phyloP scores from a whole-genome alignment of 495 filamentous ascomycete genomes.

The Penicillium bialowiezense region DNA sequence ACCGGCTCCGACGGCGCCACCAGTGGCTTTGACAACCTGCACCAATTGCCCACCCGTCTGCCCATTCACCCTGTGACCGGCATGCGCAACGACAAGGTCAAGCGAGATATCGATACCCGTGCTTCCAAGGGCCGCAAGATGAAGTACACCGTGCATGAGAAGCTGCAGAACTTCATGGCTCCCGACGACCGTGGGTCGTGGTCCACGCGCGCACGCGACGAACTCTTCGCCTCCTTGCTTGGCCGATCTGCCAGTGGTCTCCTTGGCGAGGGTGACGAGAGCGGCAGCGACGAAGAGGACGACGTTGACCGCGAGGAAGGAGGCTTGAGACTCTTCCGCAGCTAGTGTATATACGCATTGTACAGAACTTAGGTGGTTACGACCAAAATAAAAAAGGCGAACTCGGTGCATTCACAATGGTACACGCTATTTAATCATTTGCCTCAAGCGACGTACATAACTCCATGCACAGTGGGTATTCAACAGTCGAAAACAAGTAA shows the following conservation, averaged over 20 bases:
- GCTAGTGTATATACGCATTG: constrained; percentile 22
- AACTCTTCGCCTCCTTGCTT: constrained; percentile 86
- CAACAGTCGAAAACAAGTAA: neutral
- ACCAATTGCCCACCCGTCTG: constrained; percentile 33
- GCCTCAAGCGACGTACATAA: neutral
- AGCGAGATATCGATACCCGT: constrained; percentile 83
- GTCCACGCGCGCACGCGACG: constrained; percentile 73
- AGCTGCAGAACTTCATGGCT: constrained; percentile 97
- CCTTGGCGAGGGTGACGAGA: constrained; percentile 66
- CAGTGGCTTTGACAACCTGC: constrained; percentile 41
- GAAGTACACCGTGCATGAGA: constrained; percentile 91
- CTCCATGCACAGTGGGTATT: neutral
- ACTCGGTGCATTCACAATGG: constrained; percentile 1
- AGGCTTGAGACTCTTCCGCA: constrained; percentile 73
- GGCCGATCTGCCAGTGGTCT: constrained; percentile 65
- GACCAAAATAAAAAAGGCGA: constrained; percentile 3
- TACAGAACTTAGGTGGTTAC: constrained; percentile 2
- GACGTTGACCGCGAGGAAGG: constrained; percentile 58
- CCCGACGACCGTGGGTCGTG: constrained; percentile 76
- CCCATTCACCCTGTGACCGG: constrained; percentile 52
- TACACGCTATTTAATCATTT: neutral
- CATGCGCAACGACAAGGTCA: constrained; percentile 76
- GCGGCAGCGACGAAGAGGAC: constrained; percentile 49
- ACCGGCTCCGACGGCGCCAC: constrained; percentile 43
- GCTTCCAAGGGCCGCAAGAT: constrained; percentile 95